Evolutionary conservation across 169 alveolate species (phyloP), one percentile per base, ranked within the genome.

Genomic region (Plasmodium fragile): DNA sequence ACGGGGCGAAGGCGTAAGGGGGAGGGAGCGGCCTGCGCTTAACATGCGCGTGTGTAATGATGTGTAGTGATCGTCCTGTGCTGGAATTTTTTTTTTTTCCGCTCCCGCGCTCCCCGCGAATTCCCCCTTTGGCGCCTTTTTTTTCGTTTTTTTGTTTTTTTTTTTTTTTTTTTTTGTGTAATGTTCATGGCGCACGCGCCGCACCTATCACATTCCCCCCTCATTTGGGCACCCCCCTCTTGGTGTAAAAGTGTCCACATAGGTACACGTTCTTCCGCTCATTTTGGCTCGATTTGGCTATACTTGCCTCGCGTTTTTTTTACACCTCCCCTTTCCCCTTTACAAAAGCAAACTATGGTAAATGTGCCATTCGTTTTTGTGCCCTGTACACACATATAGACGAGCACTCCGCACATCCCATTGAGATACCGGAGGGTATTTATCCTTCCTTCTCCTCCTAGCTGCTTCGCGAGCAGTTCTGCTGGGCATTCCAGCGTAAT

Each of bases 101-200:
- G 1, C 41, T 3, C 41, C 41, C 41, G 1, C 41, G 1, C 53
- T n/a, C 53, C 53, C 16, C 53, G 53, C 53, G 53, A 7, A 43
- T 43, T 10, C 53, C 53, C 53, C 53, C n/a, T 43, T 43, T 43
- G 13, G 53, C n/a, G 4, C 39, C n/a, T n/a, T 72, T 72, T 72
- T 72, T 72, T 72, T 72, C 39, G 32, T 72, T 72, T 39, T 72
- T 72, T 72, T 72, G 1, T 22, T 72, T 72, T 45, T 45, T 39
- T 3, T 71, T 72, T 72, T 72, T 72, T 72, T 72, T 72, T 72
- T 22, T 72, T 72, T 45, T 45, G 55, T 45, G 55, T 45, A 45
- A 45, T 45, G 55, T 45, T 45, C 55, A 10, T 45, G 55, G 18
- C n/a, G 18, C 18, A 18, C 18, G 18, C 55, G 18, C 6, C 18